A percentile compares a stretch with the other conserved stretches of the same genome.
Conservation (phyloP, 176 grass and related monocot genomes). For the Carex myosuroides region DNA sequence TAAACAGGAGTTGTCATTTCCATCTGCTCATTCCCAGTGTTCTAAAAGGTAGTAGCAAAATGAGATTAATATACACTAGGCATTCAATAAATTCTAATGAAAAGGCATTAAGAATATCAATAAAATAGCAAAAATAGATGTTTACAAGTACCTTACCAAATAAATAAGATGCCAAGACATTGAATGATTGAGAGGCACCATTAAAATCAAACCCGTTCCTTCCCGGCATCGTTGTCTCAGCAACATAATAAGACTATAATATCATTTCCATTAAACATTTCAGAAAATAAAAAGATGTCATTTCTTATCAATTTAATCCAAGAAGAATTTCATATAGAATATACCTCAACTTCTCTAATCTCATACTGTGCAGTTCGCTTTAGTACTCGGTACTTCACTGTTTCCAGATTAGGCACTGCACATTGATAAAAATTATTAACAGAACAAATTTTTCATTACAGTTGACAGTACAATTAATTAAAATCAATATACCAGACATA, state of each 20-base stretch:
- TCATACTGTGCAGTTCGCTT: constrained; percentile 60
- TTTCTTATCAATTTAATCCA: background rate
- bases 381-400: constrained; percentile 50
- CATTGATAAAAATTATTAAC: background rate
- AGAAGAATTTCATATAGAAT: constrained; percentile 1
- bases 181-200: constrained; percentile 78
- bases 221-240: constrained; percentile 72
- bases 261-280: background rate
- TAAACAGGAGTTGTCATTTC: constrained; percentile 94
- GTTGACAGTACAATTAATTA: background rate
- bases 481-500: constrained; percentile 51
- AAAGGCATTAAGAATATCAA: background rate
- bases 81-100: background rate
- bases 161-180: constrained; percentile 66
- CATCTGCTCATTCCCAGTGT: constrained; percentile 61
- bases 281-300: background rate
- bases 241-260: constrained; percentile 67
- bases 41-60: constrained; percentile 41
- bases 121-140: background rate
- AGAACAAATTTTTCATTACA: background rate
- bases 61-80: background rate
- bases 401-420: constrained; percentile 77
- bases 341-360: constrained; percentile 88
- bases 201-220: constrained; percentile 69
- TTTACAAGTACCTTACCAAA: constrained; percentile 82